Base-by-base conservation (phyloP, 139 green algal genomes). In the Tetraselmis chui region DNA sequence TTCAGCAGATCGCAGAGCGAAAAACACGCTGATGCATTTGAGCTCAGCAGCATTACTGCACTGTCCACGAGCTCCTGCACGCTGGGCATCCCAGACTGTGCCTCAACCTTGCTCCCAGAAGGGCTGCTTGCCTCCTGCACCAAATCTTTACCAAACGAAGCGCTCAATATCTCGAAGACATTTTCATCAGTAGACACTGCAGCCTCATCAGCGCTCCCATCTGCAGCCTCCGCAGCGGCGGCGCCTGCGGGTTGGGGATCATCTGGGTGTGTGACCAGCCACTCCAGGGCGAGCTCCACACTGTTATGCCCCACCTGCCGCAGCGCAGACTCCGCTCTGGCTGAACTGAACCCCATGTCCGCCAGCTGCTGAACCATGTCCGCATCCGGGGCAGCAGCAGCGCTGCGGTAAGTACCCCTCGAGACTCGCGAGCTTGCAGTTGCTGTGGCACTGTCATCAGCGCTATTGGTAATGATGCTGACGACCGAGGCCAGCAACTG, bases 261-360 rank as follows among this genome's bases (percentile, higher is more conserved):
- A 75, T 94, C 89, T 23, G 92, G 93, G 81, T 98, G 92, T 32
- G 77, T 90, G n/a, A 98, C 85, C 29, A 98, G 88, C 94, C 94
- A 98, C 87, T 98, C 95, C 85, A 97, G 94, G 2, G 95, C 95
- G 45, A 96, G 82, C 87, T 98, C 95, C 31, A 98, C 89, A 76
- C 86, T 95, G 87, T 93, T 93, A 59, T 86, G 86, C 1, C 92
- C 92, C 30, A 96, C 86, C 83, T 88, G 85, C 32, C 92, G 84
- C 59, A 98, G 86, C 0, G 94, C 94, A 32, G 93, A 87, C 84
- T 95, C 89, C 23, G 91, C 94, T 23, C 89, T 82, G 0, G 85
- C 81, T 77, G 88, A 58, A 1, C 85, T 83, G 89, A 98, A 98
- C 59, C 95, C 95, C 95, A 98, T 98, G 76, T 98, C 95, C 28